Conservation (phyloP, 495 filamentous ascomycete genomes). For the Aspergillus carlsbadensis region DNA sequence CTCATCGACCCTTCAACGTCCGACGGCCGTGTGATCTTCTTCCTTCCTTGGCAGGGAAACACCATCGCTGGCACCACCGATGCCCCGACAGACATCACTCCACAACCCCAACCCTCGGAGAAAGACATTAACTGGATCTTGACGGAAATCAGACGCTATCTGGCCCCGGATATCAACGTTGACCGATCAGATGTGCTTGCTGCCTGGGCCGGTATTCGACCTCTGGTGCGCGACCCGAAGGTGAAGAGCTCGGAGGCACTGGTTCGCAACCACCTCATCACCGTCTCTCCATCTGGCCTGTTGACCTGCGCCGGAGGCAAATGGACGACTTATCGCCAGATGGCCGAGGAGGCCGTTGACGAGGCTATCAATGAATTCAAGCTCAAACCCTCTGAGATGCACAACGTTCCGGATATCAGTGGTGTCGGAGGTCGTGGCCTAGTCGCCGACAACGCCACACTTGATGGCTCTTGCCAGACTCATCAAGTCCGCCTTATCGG, state of each 20-base stretch:
- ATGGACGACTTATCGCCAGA: conserved; percentile 98
- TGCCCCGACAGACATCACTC: conserved; percentile 73
- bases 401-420: conserved; percentile 67
- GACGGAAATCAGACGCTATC: conserved; percentile 82
- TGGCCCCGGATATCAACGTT: conserved; percentile 90
- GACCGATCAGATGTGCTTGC: conserved; percentile 92
- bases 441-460: conserved; percentile 68
- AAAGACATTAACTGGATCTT: conserved; percentile 97
- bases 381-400: conserved; percentile 60
- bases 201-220: conserved; percentile 93
- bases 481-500: conserved; percentile 87
- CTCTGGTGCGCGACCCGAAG: conserved; percentile 91
- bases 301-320: conserved; percentile 96
- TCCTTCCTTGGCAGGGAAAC: conserved; percentile 98
- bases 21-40: conserved; percentile 97
- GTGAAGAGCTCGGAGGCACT: conserved; percentile 91
- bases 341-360: conserved; percentile 97
- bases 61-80: conserved; percentile 98
- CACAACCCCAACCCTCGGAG: conserved; percentile 86
- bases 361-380: conserved; percentile 77
- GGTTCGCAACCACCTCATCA: conserved; percentile 92
- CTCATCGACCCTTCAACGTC: conserved; percentile 93
- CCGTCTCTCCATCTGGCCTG: conserved; percentile 81
- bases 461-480: conserved; percentile 88
- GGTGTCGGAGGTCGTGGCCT: conserved; percentile 65